Base-by-base conservation (phyloP, 2,329 filamentous ascomycete genomes). In the Neofusicoccum cordaticola region DNA sequence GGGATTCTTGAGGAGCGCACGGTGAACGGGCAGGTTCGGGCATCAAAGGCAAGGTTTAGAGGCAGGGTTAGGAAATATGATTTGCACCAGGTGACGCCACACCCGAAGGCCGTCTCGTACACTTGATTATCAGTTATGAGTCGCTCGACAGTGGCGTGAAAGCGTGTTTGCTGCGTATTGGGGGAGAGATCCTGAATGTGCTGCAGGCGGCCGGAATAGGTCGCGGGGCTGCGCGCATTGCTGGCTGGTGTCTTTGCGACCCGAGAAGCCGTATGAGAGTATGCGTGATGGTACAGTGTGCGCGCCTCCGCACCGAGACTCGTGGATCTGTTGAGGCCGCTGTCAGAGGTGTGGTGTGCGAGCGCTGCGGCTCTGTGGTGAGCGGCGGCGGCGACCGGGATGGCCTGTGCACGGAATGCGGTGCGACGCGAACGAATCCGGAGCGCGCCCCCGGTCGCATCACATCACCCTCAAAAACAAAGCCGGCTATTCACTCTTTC, bases 1-100 rank as follows among this genome's bases (percentile, higher is more conserved):
- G 17, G 87, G 87, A 45, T 97, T 95, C 79, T 81, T 97, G 71
- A 86, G 92, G 67, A 88, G 76, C 67, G 75, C 63, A 44, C 64
- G 66, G 58, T 65, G 39, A 63, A 45, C 37, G 15, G 42, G 44
- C 35, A 37, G 45, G 58, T 27, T 47, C 44, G 56, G 56, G 56
- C 41, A 60, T 47, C 17, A 17, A 41, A 60, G 56, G 15, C 42
- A 60, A n/a, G 56, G 42, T 60, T 13, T 60, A 47, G 56, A 42
- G 42, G 44, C n/a, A 60, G 42, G 34, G 44, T 47, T 12, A 60
- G 41, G 34, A 22, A 47, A 37, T 39, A 45, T 45, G 53, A 47
- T 58, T 45, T 58, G 41, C 41, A 31, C 27, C 41, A 45, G 27
- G 22, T 37, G 42, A 47, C 27, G 56, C 56, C 56, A 58, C 56